Percentiles rank a stretch among this genome's conserved stretches.
These are phyloP conservation scores for Leishmania braziliensis DNA, from an alignment of 208 protist species.

Conservation along the genomic window DNA sequence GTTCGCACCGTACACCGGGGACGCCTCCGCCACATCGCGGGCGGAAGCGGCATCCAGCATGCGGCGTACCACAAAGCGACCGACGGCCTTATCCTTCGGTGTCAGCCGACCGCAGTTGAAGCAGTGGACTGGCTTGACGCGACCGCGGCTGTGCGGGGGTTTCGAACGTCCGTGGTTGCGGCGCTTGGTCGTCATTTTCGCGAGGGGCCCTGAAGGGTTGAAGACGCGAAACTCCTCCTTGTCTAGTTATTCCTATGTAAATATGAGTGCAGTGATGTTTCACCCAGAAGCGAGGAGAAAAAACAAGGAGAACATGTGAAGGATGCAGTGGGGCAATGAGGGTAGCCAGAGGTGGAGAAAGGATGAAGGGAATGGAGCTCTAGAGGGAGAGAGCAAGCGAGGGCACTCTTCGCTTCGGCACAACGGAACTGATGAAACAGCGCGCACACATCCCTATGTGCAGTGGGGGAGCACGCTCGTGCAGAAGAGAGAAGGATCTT, in stretches of 20 bases:
- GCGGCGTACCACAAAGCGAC: conserved; percentile 98
- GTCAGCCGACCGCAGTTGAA: conserved; percentile 93
- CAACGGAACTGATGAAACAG: neutral
- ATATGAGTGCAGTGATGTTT: neutral
- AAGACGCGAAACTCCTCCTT: neutral
- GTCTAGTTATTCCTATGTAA: conserved; percentile 2
- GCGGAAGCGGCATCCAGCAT: conserved; percentile 98
- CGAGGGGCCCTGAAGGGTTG: neutral
- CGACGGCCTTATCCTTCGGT: conserved; percentile 98
- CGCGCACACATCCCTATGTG: neutral
- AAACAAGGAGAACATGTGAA: neutral
- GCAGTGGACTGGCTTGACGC: conserved; percentile 91
- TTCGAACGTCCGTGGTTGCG: conserved; percentile 94
- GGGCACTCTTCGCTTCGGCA: neutral
- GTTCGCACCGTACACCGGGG: conserved; percentile 89
- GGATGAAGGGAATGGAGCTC: no score
- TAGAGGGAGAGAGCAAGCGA: neutral
- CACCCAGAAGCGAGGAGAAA: neutral
- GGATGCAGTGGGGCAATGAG: neutral
- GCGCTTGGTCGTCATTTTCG: conserved; percentile 91
- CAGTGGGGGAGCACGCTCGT: neutral
- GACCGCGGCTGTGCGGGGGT: conserved; percentile 89
- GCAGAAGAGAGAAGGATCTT: neutral
- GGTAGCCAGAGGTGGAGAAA: neutral
- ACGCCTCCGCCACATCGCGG: conserved; percentile 97